Conservation (phyloP, 2,329 filamentous ascomycete genomes). For the Cladorrhinum sp. region DNA sequence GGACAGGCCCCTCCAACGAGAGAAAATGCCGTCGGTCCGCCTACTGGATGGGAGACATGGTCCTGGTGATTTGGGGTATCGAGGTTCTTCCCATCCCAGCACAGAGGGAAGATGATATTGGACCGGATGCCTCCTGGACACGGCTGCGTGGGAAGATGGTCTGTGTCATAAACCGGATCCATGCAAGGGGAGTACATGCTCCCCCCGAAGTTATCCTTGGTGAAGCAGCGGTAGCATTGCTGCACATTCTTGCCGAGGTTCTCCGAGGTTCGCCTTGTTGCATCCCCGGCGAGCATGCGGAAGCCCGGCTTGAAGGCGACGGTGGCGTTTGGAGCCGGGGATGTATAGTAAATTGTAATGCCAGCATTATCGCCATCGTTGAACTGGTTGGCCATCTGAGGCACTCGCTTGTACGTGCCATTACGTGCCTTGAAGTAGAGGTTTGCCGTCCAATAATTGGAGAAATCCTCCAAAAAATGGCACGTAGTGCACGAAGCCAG, state of each 20-base stretch:
- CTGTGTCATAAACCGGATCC: constrained; percentile 26
- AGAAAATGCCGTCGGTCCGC: constrained; percentile 38
- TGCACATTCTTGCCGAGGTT: constrained; percentile 30
- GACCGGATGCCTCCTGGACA: constrained; percentile 43
- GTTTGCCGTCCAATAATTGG: constrained; percentile 24
- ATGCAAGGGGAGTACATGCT: constrained; percentile 17
- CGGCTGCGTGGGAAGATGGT: constrained; percentile 37
- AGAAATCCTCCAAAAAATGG: constrained; percentile 38
- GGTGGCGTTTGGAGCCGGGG: constrained; percentile 11
- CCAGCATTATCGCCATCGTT: constrained; percentile 20
- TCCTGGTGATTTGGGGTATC: constrained; percentile 41
- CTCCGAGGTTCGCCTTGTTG: constrained; percentile 15
- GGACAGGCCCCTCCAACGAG: constrained; percentile 30
- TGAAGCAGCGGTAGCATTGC: constrained; percentile 20
- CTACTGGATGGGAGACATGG: constrained; percentile 41
- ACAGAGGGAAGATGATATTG: constrained; percentile 45
- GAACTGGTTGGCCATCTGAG: constrained; percentile 20
- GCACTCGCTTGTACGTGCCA: constrained; percentile 22
- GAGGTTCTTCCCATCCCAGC: constrained; percentile 45
- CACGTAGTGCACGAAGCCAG: constrained; percentile 19
- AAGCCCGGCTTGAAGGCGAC: constrained; percentile 21
- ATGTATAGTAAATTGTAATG: constrained; percentile 19
- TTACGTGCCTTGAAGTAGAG: constrained; percentile 21
- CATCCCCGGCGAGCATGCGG: constrained; percentile 20
- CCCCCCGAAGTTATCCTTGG: constrained; percentile 14